A percentile compares a stretch with the other conserved stretches of the same genome.
Evolutionary conservation across 768 basidiomycete genomes (phyloP).

Genomic region (Russula foetens): DNA sequence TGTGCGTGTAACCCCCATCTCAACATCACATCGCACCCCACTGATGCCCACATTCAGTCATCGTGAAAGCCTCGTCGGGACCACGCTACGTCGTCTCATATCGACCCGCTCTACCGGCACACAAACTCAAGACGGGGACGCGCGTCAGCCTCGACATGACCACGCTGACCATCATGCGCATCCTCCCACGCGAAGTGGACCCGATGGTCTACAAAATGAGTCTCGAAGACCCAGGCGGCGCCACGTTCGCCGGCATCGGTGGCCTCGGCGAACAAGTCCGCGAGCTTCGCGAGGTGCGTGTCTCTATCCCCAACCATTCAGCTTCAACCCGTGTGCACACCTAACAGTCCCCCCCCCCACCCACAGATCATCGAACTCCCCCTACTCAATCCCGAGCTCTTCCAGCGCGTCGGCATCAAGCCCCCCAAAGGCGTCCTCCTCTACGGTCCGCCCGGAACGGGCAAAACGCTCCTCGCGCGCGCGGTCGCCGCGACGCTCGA

Average conservation of each 20-base stretch:
- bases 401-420: conserved; percentile 90
- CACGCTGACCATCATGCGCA: conserved; percentile 97
- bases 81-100: conserved; percentile 98
- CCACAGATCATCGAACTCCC: conserved; percentile 89
- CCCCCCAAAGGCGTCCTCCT: conserved; percentile 95
- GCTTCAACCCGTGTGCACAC: background rate
- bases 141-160: conserved; percentile 99
- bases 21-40: background rate
- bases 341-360: background rate
- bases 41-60: conserved; percentile 47
- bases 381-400: conserved; percentile 88
- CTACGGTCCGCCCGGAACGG: conserved; percentile 94
- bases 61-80: conserved; percentile 97
- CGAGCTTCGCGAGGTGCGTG: conserved; percentile 82
- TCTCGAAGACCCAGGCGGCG: conserved; percentile 92
- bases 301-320: background rate
- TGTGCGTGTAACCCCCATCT: conserved; percentile 46
- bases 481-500: conserved; percentile 93
- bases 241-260: conserved; percentile 94
- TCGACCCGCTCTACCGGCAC: conserved; percentile 83
- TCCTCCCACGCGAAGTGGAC: conserved; percentile 94
- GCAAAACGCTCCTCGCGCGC: conserved; percentile 90
- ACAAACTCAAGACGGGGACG: conserved; percentile 87
- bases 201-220: conserved; percentile 99
- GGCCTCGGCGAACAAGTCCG: conserved; percentile 94